Evolutionary conservation across 805 yeast genomes (phyloP), one percentile per base, ranked within the genome.

Genomic region (Cyberlindnera xylosilytica): DNA sequence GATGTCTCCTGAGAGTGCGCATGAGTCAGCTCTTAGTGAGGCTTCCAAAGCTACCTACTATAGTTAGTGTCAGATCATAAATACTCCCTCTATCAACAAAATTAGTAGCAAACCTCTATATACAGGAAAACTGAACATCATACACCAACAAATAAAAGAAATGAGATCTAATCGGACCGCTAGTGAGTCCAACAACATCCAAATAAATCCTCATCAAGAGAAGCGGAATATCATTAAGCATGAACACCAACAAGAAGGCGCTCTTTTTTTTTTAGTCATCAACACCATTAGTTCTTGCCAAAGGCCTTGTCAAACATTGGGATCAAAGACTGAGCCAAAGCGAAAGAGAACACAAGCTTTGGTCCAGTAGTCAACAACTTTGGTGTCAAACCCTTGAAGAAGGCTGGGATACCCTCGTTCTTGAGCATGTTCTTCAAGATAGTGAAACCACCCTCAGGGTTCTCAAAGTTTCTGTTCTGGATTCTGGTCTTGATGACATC

Each of bases 401-500:
- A 93, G 13, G 97, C 76, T 22, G 89, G 57, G 47, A 87, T 38
- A 50, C 98, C 99, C 72, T 93, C 99, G 62, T 85, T 87, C 64
- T 80, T 85, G 47, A 83, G 77, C 84, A 95, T 93, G 69, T 91
- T 90, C 70, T 87, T 89, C 68, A 93, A 74, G 57, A 93, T 93
- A 28, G 85, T 87, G 66, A 91, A 72, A 31, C 99, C 99, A 37
- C 88, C 76, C 71, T 93, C 96, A 49, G 96, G 95, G 69, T 89
- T 86, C 58, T 90, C 98, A 57, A 93, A 93, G 73, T 84, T 88
- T 68, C 81, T 83, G 76, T 93, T 93, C 72, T 93, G 99, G 60
- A 93, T 93, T 74, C 99, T 84, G 48, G 99, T 93, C 76, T 93
- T 93, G 68, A 93, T 91, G 44, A 93, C 97, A 63, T 93, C 99